Conservation (phyloP, 139 green algal genomes). For the Diplosphaera chodatii region DNA sequence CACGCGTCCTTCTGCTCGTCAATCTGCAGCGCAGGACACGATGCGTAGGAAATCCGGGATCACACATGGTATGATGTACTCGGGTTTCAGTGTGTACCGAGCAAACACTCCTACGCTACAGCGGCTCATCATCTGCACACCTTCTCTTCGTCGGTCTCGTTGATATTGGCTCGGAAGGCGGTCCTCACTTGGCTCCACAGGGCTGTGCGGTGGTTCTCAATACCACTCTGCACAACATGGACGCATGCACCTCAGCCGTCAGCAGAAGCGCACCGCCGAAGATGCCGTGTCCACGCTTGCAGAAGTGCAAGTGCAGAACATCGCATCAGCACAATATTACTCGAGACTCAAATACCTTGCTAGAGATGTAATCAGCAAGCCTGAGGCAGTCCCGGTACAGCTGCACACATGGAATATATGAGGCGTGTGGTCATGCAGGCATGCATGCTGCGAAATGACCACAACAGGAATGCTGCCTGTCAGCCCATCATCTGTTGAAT, state of each 20-base stretch:
- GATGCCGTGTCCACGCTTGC: too few species aligned
- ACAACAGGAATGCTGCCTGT: not conserved
- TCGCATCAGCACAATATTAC: not conserved
- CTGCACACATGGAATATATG: conserved; percentile 7
- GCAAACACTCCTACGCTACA: too few species aligned
- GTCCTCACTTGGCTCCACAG: conserved; percentile 29
- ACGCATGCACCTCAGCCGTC: not conserved
- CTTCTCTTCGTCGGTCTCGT: conserved; percentile 47
- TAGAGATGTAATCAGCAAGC: conserved; percentile 52
- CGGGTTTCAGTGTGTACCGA: too few species aligned
- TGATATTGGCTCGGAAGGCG: conserved; percentile 40
- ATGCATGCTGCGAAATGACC: not conserved
- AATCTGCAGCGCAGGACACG: conserved; percentile 23
- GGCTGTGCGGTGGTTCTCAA: conserved; percentile 4
- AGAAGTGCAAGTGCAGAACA: too few species aligned
- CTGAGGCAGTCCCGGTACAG: conserved; percentile 53
- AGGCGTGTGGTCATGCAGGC: not conserved
- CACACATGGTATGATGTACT: too few species aligned
- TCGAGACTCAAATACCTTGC: conserved; percentile 20
- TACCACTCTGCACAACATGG: conserved; percentile 23
- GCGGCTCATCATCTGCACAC: not conserved
- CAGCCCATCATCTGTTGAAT: not conserved
- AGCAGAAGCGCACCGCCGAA: not conserved
- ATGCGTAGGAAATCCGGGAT: not conserved
- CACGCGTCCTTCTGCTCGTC: conserved; percentile 46